Evolutionary conservation across 192 early-diverging fungal genomes (phyloP).

Genomic region (Phycomyces nitens): DNA sequence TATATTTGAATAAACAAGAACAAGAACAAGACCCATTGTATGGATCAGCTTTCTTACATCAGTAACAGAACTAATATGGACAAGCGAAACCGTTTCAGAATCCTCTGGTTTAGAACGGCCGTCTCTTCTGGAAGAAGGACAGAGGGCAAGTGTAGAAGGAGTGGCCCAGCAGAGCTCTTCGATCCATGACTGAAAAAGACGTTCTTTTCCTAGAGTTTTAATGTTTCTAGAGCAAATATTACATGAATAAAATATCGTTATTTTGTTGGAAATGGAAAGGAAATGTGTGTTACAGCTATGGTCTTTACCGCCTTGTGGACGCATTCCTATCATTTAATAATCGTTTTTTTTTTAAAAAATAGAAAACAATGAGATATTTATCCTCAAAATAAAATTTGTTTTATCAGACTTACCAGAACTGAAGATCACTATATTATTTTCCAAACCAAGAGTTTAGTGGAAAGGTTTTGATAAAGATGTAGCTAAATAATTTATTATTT

Average conservation of each 20-base stretch:
- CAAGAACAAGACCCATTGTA: background rate
- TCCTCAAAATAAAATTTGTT: too few species aligned
- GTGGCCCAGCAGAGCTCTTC: constrained; percentile 12
- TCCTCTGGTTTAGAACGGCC: background rate
- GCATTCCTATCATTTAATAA: background rate
- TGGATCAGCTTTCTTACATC: background rate
- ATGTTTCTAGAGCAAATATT: constrained; percentile 2
- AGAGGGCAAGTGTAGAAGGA: background rate
- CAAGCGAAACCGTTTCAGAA: background rate
- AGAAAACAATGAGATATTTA: background rate
- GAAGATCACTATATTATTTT: background rate
- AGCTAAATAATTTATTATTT: too few species aligned
- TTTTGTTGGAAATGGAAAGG: too few species aligned
- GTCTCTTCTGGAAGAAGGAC: background rate
- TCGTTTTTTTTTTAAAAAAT: too few species aligned
- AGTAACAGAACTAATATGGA: background rate
- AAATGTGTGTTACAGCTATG: background rate
- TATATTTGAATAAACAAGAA: background rate
- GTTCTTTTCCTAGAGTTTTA: background rate
- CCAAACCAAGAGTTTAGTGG: background rate
- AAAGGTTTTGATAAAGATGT: too few species aligned
- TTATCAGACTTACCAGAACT: background rate
- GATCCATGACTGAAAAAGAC: constrained; percentile 4
- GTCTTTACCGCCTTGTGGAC: background rate
- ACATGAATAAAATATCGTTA: too few species aligned